phyloP scores from a whole-genome alignment of 2,329 filamentous ascomycete species.

The Sphaerostilbella broomeana region DNA sequence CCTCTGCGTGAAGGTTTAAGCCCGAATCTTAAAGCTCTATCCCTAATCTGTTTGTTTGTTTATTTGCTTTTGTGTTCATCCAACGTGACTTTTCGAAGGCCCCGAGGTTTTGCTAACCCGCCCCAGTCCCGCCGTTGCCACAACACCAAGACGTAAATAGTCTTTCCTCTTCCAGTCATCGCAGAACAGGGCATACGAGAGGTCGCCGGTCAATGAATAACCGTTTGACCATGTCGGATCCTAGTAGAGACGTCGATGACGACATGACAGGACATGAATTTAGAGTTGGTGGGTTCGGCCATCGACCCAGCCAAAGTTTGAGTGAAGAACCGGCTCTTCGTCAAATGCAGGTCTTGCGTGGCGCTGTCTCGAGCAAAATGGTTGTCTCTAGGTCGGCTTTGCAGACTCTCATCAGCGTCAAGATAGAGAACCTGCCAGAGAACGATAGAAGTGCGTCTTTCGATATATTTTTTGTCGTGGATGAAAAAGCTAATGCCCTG shows the following conservation, averaged over 20 bases:
- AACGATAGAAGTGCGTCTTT: slow-evolving; percentile 40
- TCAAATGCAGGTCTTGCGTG: slow-evolving; percentile 41
- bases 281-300: background rate
- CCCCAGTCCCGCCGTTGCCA: background rate
- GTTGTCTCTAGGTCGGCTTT: slow-evolving; percentile 44
- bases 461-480: background rate
- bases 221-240: slow-evolving; percentile 21
- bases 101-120: background rate
- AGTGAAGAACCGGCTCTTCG: slow-evolving; percentile 31
- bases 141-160: slow-evolving; percentile 1
- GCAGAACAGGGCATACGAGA: slow-evolving; percentile 22
- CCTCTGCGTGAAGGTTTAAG: too few species aligned
- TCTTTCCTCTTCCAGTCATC: slow-evolving; percentile 16
- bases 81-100: too few species aligned
- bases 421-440: slow-evolving; percentile 38
- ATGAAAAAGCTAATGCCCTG: slow-evolving; percentile 11
- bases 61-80: too few species aligned
- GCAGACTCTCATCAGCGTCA: slow-evolving; percentile 39
- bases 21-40: too few species aligned
- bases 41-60: too few species aligned
- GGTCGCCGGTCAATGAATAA: slow-evolving; percentile 21
- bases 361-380: slow-evolving; percentile 36
- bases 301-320: slow-evolving; percentile 2
- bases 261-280: slow-evolving; percentile 2
- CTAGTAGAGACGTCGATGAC: slow-evolving; percentile 18